phyloP scores from a whole-genome alignment of 768 basidiomycete species.

The Xerocomellus amylosporus region DNA sequence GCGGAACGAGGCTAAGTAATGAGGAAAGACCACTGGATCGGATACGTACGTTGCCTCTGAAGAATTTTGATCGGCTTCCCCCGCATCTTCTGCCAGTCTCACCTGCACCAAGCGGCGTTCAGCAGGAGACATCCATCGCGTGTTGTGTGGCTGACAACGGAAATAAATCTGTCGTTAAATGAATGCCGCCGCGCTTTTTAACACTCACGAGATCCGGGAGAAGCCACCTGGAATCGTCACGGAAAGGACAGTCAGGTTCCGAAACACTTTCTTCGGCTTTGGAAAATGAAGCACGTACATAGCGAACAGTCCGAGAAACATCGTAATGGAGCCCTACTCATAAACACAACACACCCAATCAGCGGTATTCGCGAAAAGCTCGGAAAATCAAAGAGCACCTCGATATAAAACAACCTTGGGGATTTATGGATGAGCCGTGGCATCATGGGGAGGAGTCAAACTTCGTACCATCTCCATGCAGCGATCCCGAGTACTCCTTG shows the following conservation, averaged over 20 bases:
- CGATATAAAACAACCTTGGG: slow-evolving; percentile 66
- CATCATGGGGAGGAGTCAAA: not conserved
- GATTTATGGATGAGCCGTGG: not conserved
- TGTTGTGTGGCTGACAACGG: slow-evolving; percentile 53
- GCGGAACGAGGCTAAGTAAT: not conserved
- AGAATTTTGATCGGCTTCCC: slow-evolving; percentile 59
- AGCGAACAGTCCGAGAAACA: slow-evolving; percentile 51
- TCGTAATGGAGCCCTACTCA: slow-evolving; percentile 58
- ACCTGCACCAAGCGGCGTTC: slow-evolving; percentile 61
- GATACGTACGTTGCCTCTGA: slow-evolving; percentile 14
- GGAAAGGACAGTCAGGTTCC: not conserved
- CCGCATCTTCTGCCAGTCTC: slow-evolving; percentile 66
- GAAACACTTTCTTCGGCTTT: not conserved
- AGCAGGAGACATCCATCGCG: slow-evolving; percentile 51
- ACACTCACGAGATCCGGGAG: slow-evolving; percentile 56
- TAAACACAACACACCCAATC: not conserved
- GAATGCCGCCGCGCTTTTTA: not conserved
- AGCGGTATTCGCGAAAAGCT: not conserved
- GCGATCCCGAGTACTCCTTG: slow-evolving; percentile 62
- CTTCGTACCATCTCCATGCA: slow-evolving; percentile 64
- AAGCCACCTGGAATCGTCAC: slow-evolving; percentile 41
- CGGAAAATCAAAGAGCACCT: slow-evolving; percentile 35
- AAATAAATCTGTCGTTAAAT: not conserved
- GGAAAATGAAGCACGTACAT: slow-evolving; percentile 38
- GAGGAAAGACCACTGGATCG: not conserved